phyloP scores from a whole-genome alignment of 2,329 filamentous ascomycete species.

The Fusarium xylarioides region DNA sequence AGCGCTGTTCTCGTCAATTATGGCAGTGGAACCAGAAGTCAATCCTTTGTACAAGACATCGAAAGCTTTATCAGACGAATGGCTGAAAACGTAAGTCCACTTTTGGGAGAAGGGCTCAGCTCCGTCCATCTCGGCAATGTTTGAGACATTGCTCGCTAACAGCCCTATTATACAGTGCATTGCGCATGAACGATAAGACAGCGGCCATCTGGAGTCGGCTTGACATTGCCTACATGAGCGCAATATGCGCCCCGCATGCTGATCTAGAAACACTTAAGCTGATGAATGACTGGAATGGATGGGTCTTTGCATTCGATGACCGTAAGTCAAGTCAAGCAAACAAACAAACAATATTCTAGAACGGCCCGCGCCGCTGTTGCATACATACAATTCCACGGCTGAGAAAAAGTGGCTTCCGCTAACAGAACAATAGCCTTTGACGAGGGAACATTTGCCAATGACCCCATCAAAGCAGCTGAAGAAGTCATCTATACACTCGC shows the following conservation, averaged over 20 bases:
- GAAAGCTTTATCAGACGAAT: slow-evolving; percentile 15
- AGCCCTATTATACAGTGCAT: not conserved
- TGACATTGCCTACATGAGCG: slow-evolving; percentile 23
- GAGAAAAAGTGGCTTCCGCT: slow-evolving; percentile 6
- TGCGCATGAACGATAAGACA: slow-evolving; percentile 19
- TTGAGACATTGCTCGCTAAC: slow-evolving; percentile 4
- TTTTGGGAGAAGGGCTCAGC: not conserved
- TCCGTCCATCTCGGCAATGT: not conserved
- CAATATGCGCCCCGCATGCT: slow-evolving; percentile 21
- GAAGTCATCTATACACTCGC: slow-evolving; percentile 24
- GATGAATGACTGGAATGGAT: slow-evolving; percentile 28
- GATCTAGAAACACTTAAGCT: slow-evolving; percentile 20
- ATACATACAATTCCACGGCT: not conserved
- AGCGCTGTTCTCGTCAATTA: slow-evolving; percentile 20
- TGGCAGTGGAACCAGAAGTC: slow-evolving; percentile 18
- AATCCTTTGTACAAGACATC: slow-evolving; percentile 21
- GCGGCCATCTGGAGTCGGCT: slow-evolving; percentile 13
- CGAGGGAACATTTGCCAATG: slow-evolving; percentile 15
- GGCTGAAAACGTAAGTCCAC: slow-evolving; percentile 14
- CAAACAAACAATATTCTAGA: not conserved
- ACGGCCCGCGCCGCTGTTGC: slow-evolving; percentile 11
- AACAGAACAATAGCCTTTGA: slow-evolving; percentile 10
- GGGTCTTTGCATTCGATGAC: slow-evolving; percentile 24
- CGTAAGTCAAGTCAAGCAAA: slow-evolving; percentile 13
- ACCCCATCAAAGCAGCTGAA: slow-evolving; percentile 25